phyloP scores from a whole-genome alignment of 2,329 filamentous ascomycete genomes.

The Arthroderma sp. region DNA sequence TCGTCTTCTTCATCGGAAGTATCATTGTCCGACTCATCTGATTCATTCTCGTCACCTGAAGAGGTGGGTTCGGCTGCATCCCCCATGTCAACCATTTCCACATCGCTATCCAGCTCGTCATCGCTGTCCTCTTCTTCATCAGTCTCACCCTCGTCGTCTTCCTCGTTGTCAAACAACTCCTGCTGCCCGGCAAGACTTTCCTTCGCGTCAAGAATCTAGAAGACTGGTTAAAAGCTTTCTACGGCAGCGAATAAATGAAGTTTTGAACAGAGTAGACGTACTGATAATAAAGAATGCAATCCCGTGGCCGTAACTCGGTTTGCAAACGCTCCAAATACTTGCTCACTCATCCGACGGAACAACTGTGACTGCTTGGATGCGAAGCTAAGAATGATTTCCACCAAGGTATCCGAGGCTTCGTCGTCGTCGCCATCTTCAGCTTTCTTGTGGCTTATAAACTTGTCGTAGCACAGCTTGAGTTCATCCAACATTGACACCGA shows the following conservation, averaged over 20 bases:
- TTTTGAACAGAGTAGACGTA: slow-evolving; percentile 13
- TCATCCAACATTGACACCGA: slow-evolving; percentile 72
- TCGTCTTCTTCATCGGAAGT: slow-evolving; percentile 18
- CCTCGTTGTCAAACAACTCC: slow-evolving; percentile 65
- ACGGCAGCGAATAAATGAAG: neutral
- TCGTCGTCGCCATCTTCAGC: slow-evolving; percentile 38
- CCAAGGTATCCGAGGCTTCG: slow-evolving; percentile 53
- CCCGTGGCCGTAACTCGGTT: slow-evolving; percentile 59
- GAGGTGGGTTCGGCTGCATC: slow-evolving; percentile 31
- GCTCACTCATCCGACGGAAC: slow-evolving; percentile 72
- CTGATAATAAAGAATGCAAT: slow-evolving; percentile 47
- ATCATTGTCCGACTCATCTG: slow-evolving; percentile 23
- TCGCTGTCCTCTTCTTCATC: slow-evolving; percentile 13
- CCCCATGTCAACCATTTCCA: slow-evolving; percentile 27
- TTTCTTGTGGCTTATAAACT: slow-evolving; percentile 41
- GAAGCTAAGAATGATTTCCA: slow-evolving; percentile 85
- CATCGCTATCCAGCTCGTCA: slow-evolving; percentile 19
- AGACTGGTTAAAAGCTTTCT: neutral
- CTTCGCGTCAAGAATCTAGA: slow-evolving; percentile 58
- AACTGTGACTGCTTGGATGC: slow-evolving; percentile 72
- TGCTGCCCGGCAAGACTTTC: slow-evolving; percentile 76
- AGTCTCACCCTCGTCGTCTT: slow-evolving; percentile 23
- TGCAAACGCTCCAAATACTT: slow-evolving; percentile 76
- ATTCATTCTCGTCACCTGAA: slow-evolving; percentile 51
- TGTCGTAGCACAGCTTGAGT: slow-evolving; percentile 61